Conservation (phyloP, 2,329 filamentous ascomycete genomes). For the Ophiostoma tasmaniense region DNA sequence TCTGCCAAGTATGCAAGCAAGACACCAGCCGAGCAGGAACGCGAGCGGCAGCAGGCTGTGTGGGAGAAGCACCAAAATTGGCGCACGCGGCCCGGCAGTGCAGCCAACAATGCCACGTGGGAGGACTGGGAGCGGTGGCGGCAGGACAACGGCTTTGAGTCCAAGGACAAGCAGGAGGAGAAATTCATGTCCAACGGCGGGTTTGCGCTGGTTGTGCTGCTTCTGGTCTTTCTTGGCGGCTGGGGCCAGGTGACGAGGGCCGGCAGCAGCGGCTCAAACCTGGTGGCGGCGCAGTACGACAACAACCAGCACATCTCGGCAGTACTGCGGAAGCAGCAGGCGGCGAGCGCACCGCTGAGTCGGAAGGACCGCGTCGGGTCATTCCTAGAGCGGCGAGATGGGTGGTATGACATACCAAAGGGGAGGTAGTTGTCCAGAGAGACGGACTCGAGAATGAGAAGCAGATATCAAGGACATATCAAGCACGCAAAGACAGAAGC, state of each 20-base stretch:
- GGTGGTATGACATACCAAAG: slow-evolving; percentile 23
- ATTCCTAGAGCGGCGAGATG: slow-evolving; percentile 67
- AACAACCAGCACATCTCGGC: slow-evolving; percentile 59
- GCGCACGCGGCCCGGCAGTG: slow-evolving; percentile 39
- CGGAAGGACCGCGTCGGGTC: slow-evolving; percentile 62
- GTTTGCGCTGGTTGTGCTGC: slow-evolving; percentile 65
- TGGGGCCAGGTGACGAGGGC: slow-evolving; percentile 65
- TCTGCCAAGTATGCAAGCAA: slow-evolving; percentile 35
- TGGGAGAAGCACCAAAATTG: slow-evolving; percentile 35
- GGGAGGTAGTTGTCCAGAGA: neutral
- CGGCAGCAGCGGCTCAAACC: slow-evolving; percentile 49
- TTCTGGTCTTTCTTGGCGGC: slow-evolving; percentile 60
- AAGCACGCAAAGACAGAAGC: neutral
- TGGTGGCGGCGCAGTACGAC: slow-evolving; percentile 58
- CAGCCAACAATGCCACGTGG: slow-evolving; percentile 79
- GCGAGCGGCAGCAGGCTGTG: neutral
- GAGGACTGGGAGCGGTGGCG: slow-evolving; percentile 92
- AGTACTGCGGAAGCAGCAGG: slow-evolving; percentile 45
- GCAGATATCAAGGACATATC: neutral
- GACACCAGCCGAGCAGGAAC: slow-evolving; percentile 24
- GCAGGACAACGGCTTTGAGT: slow-evolving; percentile 39
- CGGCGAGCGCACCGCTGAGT: slow-evolving; percentile 43
- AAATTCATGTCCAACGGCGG: slow-evolving; percentile 68
- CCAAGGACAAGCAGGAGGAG: slow-evolving; percentile 40
- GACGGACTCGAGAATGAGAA: neutral